Evolutionary conservation across 495 filamentous ascomycete genomes (phyloP), one percentile per base, ranked within the genome.

Genomic region (Jackrogersella multiformis): DNA sequence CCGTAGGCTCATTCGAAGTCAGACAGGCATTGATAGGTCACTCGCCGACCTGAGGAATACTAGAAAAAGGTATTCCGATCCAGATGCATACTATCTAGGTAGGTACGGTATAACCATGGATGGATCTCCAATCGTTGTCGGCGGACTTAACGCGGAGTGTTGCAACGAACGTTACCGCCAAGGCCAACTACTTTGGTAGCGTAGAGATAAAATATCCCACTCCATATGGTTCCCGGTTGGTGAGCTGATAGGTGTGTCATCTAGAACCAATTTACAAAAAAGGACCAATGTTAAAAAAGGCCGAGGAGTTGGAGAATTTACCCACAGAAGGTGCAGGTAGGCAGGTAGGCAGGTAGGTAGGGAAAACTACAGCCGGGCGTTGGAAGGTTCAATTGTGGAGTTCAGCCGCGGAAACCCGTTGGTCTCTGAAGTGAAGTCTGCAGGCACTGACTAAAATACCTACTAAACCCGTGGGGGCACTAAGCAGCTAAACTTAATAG

Each of bases 111-210:
- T n/a, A n/a, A n/a, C n/a, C n/a, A n/a, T n/a, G n/a, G n/a, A n/a
- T n/a, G n/a, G n/a, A 28, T 42, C 41, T 48, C 49, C 30, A 41
- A 15, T 52, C 26, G 24, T 26, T 38, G 18, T 23, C 4, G 18
- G 18, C 3, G 9, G 18, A 53, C 18, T 8, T 30, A 35, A 52
- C 44, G 56, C 38, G 56, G 64, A 54, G 53, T 62, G 64, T 62
- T 62, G 44, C 44, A 59, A 18, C 49, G 38, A 52, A 60, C 18
- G 59, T 60, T 64, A 69, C 49, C 34, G 42, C 65, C 39, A 68
- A 68, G 54, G 16, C 16, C 8, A 18, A 46, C 46, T 55, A n/a
- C n/a, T n/a, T n/a, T n/a, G n/a, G n/a, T n/a, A n/a, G n/a, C n/a
- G n/a, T n/a, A 26, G 36, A 28, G 21, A 61, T 26, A 38, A 18